Conservation (phyloP, 352 stramenopile genomes). For the Phytopythium cucurbitacearum region DNA sequence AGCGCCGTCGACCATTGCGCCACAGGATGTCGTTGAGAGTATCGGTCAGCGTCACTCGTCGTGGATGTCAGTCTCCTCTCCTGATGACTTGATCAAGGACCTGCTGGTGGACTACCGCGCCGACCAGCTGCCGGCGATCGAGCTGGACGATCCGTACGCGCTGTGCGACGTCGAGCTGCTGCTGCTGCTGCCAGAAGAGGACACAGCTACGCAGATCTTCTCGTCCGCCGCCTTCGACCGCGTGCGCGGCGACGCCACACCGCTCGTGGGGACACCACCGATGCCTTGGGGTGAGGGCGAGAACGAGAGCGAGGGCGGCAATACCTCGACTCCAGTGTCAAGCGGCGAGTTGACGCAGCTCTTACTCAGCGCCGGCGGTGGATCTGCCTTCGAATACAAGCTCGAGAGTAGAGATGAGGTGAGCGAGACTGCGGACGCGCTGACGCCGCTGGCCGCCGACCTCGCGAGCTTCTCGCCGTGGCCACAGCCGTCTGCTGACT, state of each 20-base stretch:
- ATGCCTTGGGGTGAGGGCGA: no score
- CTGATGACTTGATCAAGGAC: constrained; percentile 1
- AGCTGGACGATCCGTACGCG: not conserved
- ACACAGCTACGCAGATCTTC: not conserved
- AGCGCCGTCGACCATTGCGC: no score
- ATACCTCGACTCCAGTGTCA: no score
- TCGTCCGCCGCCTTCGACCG: no score
- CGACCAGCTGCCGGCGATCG: not conserved
- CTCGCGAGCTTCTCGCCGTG: not conserved
- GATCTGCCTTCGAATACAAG: not conserved
- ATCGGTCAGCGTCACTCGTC: no score
- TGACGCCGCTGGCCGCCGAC: not conserved
- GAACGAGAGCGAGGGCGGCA: no score
- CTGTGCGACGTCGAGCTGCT: not conserved
- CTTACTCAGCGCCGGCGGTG: not conserved
- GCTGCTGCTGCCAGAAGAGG: not conserved
- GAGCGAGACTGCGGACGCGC: not conserved
- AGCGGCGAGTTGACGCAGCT: not conserved
- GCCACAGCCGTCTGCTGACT: not conserved
- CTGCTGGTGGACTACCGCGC: not conserved
- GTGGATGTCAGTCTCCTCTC: no score
- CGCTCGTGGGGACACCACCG: not conserved
- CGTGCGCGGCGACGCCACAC: not conserved
- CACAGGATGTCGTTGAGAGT: no score
- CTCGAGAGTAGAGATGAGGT: no score